phyloP scores from a whole-genome alignment of 2,329 filamentous ascomycete genomes.

The Xylariaceae sp. region DNA sequence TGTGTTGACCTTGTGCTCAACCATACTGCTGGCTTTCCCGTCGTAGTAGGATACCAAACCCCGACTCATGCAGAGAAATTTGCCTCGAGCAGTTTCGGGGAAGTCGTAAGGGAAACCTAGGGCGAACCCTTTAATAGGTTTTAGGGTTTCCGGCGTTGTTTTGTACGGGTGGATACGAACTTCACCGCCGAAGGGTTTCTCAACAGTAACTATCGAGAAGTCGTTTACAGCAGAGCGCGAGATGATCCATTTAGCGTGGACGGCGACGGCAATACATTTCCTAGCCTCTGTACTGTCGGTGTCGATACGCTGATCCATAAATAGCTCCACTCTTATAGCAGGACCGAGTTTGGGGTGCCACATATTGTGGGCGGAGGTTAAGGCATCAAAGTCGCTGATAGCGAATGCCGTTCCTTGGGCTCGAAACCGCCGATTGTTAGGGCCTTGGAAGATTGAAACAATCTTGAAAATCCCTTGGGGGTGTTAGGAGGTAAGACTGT shows the following conservation, averaged over 20 bases:
- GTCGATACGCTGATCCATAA: background rate
- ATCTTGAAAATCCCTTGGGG: background rate
- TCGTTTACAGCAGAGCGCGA: background rate
- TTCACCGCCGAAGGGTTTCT: background rate
- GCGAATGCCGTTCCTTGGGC: background rate
- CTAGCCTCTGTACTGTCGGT: no score
- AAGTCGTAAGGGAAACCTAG: constrained; percentile 3
- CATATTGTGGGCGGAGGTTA: background rate
- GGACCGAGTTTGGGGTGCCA: background rate
- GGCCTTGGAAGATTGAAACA: background rate
- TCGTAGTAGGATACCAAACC: background rate
- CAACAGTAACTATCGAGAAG: constrained; percentile 4
- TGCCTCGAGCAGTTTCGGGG: background rate
- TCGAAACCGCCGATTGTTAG: background rate
- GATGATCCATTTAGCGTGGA: background rate
- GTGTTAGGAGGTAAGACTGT: no score
- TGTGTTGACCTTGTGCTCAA: constrained; percentile 4
- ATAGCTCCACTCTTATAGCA: background rate
- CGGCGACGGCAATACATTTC: background rate
- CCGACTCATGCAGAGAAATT: background rate
- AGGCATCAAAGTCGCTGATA: background rate
- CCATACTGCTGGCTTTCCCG: no score
- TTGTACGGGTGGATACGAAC: background rate
- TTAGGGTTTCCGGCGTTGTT: no score
- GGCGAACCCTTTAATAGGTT: no score